A percentile compares a stretch with the other conserved stretches of the same genome.
Conservation (phyloP, 164 flowering plant species). For the Magnolia kwangsiensis region DNA sequence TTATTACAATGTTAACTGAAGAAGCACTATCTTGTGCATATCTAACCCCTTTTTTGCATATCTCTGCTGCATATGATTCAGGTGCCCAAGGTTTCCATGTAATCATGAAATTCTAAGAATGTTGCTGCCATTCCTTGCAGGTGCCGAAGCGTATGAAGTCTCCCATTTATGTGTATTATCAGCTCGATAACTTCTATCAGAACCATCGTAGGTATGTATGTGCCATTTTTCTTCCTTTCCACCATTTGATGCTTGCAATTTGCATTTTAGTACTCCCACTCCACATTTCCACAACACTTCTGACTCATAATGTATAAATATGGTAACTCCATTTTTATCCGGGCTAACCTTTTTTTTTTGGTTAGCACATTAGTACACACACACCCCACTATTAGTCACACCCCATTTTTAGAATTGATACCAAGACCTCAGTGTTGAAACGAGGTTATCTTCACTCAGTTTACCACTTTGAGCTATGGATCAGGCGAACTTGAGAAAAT, state of each 20-base stretch:
- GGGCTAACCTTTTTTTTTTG: too few relatives aligned
- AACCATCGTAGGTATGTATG: constrained; percentile 66
- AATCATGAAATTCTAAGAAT: not conserved
- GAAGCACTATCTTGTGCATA: not conserved
- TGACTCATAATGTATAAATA: not conserved
- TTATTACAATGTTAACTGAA: not conserved
- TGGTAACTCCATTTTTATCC: not conserved
- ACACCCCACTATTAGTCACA: too few relatives aligned
- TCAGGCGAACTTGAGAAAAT: too few relatives aligned
- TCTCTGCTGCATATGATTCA: not conserved
- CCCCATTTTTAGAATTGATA: too few relatives aligned
- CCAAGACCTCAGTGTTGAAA: too few relatives aligned
- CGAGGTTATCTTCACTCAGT: too few relatives aligned
- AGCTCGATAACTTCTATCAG: constrained; percentile 81
- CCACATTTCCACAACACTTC: not conserved
- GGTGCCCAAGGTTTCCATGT: not conserved
- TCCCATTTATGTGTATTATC: constrained; percentile 79
- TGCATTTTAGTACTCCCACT: not conserved
- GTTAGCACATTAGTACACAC: too few relatives aligned
- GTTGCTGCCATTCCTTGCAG: constrained; percentile 24
- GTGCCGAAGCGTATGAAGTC: constrained; percentile 64
- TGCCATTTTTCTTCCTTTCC: not conserved
- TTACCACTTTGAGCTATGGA: too few relatives aligned
- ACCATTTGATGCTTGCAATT: not conserved
- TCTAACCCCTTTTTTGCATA: not conserved